Evolutionary conservation across 1,139 yeast genomes (phyloP).

Genomic region (Yamadazyma membranifaciens): DNA sequence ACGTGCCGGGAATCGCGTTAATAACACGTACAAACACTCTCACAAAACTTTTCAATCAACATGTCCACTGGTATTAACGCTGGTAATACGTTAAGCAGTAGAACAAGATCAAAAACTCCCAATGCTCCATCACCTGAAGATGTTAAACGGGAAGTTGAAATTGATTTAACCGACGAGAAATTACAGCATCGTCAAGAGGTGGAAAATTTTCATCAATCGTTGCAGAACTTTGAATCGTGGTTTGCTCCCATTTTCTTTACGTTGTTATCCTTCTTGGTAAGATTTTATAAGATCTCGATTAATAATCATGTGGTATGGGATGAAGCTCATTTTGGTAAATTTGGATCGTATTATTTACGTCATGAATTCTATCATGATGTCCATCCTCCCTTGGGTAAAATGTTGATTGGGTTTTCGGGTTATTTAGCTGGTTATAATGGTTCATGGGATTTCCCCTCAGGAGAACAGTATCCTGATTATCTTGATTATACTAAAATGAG

Average conservation of each 20-base stretch:
- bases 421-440: slow-evolving; percentile 75
- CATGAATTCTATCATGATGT: slow-evolving; percentile 97
- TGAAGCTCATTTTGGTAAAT: slow-evolving; percentile 84
- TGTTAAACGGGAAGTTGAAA: slow-evolving; percentile 13
- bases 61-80: slow-evolving; percentile 8
- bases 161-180: slow-evolving; percentile 22
- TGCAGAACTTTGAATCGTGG: slow-evolving; percentile 31
- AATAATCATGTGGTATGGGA: slow-evolving; percentile 65
- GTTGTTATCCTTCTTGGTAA: slow-evolving; percentile 44
- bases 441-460: slow-evolving; percentile 63
- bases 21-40: slow-evolving; percentile 5
- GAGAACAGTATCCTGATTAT: slow-evolving; percentile 51
- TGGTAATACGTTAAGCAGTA: slow-evolving; percentile 10
- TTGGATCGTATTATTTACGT: slow-evolving; percentile 88
- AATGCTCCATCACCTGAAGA: slow-evolving; percentile 10
- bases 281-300: slow-evolving; percentile 52
- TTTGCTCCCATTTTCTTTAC: slow-evolving; percentile 51
- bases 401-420: slow-evolving; percentile 94
- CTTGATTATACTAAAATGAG: slow-evolving; percentile 62
- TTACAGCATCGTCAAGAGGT: slow-evolving; percentile 29
- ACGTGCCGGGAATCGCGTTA: slow-evolving; percentile 2
- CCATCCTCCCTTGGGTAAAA: slow-evolving; percentile 97
- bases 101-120: slow-evolving; percentile 16
- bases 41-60: slow-evolving; percentile 2
- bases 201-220: slow-evolving; percentile 31